Percentiles rank a stretch among this genome's conserved stretches.
These are phyloP conservation scores for Eleusine indica DNA, from an alignment of 176 grass and related monocot genomes.

Conservation along the genomic window DNA sequence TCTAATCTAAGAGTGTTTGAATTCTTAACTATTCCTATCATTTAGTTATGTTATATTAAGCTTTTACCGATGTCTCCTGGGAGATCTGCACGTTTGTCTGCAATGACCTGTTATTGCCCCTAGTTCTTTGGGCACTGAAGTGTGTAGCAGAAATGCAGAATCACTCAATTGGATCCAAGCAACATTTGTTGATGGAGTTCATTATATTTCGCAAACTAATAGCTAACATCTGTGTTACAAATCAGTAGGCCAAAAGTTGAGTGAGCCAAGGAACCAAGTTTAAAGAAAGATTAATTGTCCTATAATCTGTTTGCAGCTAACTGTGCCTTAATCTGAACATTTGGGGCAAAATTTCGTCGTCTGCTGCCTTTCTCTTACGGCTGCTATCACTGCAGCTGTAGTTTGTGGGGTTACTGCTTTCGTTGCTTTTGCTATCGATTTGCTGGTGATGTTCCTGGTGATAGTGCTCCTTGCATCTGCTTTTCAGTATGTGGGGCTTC, in stretches of 20 bases:
- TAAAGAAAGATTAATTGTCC: slow-evolving; percentile 3
- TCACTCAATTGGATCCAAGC: slow-evolving; percentile 10
- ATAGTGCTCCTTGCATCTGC: slow-evolving; percentile 61
- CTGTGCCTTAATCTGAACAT: slow-evolving; percentile 56
- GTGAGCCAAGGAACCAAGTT: not conserved
- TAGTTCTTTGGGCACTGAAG: not conserved
- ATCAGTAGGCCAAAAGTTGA: slow-evolving; percentile 32
- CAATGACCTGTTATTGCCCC: not conserved
- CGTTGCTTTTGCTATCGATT: slow-evolving; percentile 42
- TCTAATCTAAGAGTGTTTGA: not conserved
- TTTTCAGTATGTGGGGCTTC: slow-evolving; percentile 83
- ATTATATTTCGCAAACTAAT: slow-evolving; percentile 28
- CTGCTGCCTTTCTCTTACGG: slow-evolving; percentile 70
- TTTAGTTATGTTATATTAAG: not conserved
- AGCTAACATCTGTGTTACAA: slow-evolving; percentile 33
- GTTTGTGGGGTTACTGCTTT: slow-evolving; percentile 27
- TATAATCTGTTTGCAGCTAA: slow-evolving; percentile 33
- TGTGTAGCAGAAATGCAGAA: not conserved
- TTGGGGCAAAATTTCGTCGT: slow-evolving; percentile 54
- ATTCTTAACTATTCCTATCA: not conserved
- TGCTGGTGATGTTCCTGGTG: slow-evolving; percentile 49
- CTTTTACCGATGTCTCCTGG: not conserved
- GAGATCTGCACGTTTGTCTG: slow-evolving; percentile 8
- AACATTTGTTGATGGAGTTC: not conserved
- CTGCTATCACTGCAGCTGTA: slow-evolving; percentile 36